Percentiles rank a stretch among this genome's conserved stretches.
These are phyloP conservation scores for Dalbergia oliveri DNA, from an alignment of 306 rosid genomes.

Conservation along the genomic window DNA sequence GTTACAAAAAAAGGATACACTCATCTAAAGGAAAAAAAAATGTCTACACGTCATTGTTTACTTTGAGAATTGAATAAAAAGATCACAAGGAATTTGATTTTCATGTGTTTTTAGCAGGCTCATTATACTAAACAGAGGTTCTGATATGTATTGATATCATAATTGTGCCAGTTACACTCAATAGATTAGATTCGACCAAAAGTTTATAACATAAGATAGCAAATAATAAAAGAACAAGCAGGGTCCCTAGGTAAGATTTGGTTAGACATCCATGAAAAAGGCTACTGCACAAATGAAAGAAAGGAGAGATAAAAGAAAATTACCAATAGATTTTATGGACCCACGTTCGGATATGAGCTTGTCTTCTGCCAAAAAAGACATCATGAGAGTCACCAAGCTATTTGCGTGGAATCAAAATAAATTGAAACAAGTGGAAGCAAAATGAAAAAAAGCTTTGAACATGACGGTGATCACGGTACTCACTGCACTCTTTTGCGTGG, in stretches of 20 bases:
- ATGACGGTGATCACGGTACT: slow-evolving; percentile 26
- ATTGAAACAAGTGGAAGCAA: background rate
- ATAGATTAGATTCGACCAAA: background rate
- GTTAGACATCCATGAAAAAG: slow-evolving; percentile 23
- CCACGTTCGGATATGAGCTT: slow-evolving; percentile 53
- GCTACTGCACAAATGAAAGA: slow-evolving; percentile 34
- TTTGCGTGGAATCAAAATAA: too few species aligned
- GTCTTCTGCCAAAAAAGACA: slow-evolving; percentile 54
- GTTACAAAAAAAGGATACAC: too few species aligned
- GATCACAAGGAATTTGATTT: too few species aligned
- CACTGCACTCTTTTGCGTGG: slow-evolving; percentile 64
- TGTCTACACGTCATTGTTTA: too few species aligned
- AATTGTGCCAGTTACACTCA: background rate
- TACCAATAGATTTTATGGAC: slow-evolving; percentile 35
- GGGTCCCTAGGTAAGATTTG: background rate
- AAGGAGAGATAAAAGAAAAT: slow-evolving; percentile 41
- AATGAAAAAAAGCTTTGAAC: background rate
- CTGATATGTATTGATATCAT: background rate
- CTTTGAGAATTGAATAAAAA: background rate
- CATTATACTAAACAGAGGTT: background rate
- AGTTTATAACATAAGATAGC: background rate
- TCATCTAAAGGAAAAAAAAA: background rate
- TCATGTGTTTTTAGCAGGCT: background rate
- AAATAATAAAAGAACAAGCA: background rate
- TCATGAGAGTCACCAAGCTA: background rate